These are phyloP conservation scores for Linum usitatissimum DNA, from an alignment of 345 rosid species.

Conservation along the genomic window DNA sequence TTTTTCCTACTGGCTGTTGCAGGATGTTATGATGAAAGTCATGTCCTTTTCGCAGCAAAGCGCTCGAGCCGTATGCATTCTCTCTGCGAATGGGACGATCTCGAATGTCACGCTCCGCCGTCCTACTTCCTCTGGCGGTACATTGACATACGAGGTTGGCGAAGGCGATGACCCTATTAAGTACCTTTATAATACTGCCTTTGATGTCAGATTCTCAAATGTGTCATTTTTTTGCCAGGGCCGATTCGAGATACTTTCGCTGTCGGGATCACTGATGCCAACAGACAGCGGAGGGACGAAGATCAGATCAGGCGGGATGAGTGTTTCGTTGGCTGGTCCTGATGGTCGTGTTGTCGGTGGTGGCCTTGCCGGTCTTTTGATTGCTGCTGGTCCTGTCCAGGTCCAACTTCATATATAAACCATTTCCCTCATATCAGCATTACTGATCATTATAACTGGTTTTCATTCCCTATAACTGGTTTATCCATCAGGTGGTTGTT, in stretches of 20 bases:
- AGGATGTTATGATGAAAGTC: conserved; percentile 93
- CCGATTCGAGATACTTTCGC: conserved; percentile 1
- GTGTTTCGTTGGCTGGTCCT: conserved; percentile 2
- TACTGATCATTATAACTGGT: too few relatives aligned
- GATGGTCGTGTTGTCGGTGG: conserved; percentile 4
- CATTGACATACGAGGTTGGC: conserved; percentile 80
- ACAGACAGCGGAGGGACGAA: neutral
- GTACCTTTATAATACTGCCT: neutral
- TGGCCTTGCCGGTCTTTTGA: conserved; percentile 1
- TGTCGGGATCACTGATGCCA: neutral
- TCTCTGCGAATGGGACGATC: conserved; percentile 75
- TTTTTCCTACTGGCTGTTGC: conserved; percentile 9
- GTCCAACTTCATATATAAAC: neutral
- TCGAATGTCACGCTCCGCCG: conserved; percentile 88
- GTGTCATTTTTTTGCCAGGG: neutral
- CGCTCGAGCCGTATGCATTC: conserved; percentile 74
- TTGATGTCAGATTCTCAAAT: neutral
- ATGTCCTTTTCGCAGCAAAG: conserved; percentile 86
- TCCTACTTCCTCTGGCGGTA: conserved; percentile 73
- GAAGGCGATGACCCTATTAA: conserved; percentile 1
- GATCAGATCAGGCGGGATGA: conserved; percentile 3
- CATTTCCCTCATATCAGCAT: neutral
- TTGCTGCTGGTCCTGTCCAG: conserved; percentile 5
- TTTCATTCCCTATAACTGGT: too few relatives aligned
- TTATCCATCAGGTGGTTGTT: neutral